phyloP scores from a whole-genome alignment of 2,329 filamentous ascomycete genomes.

The Chrysosphaeria jannelii region DNA sequence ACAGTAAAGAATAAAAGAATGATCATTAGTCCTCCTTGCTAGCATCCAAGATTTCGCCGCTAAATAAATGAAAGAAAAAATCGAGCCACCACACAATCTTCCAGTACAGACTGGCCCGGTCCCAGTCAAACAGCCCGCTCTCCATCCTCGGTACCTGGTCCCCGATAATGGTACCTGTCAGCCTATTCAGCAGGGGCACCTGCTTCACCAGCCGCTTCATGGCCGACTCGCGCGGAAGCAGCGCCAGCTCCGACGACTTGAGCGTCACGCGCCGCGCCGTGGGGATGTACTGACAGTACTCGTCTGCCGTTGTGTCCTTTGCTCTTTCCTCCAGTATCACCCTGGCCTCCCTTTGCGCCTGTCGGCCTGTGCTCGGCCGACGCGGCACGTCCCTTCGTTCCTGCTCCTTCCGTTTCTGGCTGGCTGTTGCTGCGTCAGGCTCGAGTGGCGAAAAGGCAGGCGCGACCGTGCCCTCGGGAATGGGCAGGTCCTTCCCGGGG shows the following conservation, averaged over 20 bases:
- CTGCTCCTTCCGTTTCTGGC: slow-evolving; percentile 1
- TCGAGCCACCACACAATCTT: slow-evolving; percentile 34
- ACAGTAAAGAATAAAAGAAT: slow-evolving; percentile 1
- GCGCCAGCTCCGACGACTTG: slow-evolving; percentile 36
- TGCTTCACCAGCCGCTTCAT: slow-evolving; percentile 30
- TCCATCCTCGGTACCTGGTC: slow-evolving; percentile 44
- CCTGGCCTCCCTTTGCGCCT: too few relatives aligned
- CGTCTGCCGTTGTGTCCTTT: slow-evolving; percentile 7
- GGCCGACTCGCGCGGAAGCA: slow-evolving; percentile 36
- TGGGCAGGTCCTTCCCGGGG: slow-evolving; percentile 24
- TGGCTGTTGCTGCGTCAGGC: neutral
- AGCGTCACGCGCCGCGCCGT: slow-evolving; percentile 33
- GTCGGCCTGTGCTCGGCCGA: too few relatives aligned
- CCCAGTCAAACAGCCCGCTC: slow-evolving; percentile 49
- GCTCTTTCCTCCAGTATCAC: too few relatives aligned
- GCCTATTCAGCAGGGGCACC: slow-evolving; percentile 42
- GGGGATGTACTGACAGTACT: slow-evolving; percentile 31
- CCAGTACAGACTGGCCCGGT: slow-evolving; percentile 34
- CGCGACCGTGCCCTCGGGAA: slow-evolving; percentile 16
- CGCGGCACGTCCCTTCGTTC: too few relatives aligned
- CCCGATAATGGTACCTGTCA: slow-evolving; percentile 43
- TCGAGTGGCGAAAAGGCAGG: slow-evolving; percentile 8
- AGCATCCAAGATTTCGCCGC: slow-evolving; percentile 22
- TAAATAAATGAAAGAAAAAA: slow-evolving; percentile 24
- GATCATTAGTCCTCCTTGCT: slow-evolving; percentile 21